Base-by-base conservation (phyloP, 1,284 basidiomycete genomes). In the Ceratobasidium sp. region DNA sequence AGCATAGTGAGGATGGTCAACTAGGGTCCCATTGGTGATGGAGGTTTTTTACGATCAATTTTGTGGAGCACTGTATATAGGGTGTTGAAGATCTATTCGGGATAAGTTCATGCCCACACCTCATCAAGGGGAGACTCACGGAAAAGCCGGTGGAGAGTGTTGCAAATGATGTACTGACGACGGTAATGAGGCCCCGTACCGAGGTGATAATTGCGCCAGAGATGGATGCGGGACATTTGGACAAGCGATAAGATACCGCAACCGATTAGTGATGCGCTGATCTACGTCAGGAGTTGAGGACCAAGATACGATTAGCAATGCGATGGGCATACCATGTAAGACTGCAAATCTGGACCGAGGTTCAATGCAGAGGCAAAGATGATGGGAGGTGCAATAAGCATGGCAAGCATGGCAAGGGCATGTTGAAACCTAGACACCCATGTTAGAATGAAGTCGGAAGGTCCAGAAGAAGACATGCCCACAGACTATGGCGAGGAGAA, bases 311-410 rank as follows among this genome's bases (percentile, higher is more conserved):
- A 70, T 25, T 64, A 40, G 95, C 68, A 11, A 52, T 95, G 85
- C 4, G 90, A 92, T 0, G 93, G 90, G 2, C 92, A 94, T 80
- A 96, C 90, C 89, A 96, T 90, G 81, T 95, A 96, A 1, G 92
- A 86, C 19, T 91, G 91, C 0, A 86, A 89, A 56, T 83, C 83
- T 7, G 85, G 79, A 74, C 91, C 89, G 34, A 92, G 84, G 77
- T 84, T 89, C 51, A 92, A 83, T 1, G 90, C 83, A 76, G 87
- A 90, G 2, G 92, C 89, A 80, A 95, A 91, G 79, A 95, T 94
- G 80, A 95, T 95, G 17, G 82, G 81, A 0, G 81, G 81, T 0
- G 83, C 83, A 76, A 92, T 91, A 2, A 88, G 82, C 19, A 92
- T 93, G 1, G 92, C 93, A 25, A 95, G 86, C 93, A 94, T 78